A percentile compares a stretch with the other conserved stretches of the same genome.
These are phyloP conservation scores for Apostasia shenzhenica DNA, from an alignment of 106 monocot species.

Conservation along the genomic window DNA sequence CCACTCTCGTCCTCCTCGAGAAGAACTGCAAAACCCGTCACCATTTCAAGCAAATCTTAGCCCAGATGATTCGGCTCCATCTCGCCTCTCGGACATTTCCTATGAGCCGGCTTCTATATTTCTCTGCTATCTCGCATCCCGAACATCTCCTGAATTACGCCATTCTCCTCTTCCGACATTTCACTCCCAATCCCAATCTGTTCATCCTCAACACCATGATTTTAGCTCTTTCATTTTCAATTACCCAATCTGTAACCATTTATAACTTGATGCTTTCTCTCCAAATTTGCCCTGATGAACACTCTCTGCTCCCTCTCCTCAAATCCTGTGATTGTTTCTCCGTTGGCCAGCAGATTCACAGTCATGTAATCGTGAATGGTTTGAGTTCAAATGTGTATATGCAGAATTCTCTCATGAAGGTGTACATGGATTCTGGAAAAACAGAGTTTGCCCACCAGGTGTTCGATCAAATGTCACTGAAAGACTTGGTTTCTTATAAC, in stretches of 20 bases:
- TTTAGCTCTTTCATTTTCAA: slow-evolving; percentile 40
- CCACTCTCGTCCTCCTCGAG: slow-evolving; percentile 51
- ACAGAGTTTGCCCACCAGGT: slow-evolving; percentile 21
- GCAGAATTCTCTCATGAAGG: slow-evolving; percentile 53
- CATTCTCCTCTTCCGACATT: slow-evolving; percentile 47
- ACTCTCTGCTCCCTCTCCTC: slow-evolving; percentile 43
- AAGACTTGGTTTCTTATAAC: slow-evolving; percentile 45
- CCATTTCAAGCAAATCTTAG: slow-evolving; percentile 56
- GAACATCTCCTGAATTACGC: slow-evolving; percentile 17
- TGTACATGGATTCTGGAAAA: slow-evolving; percentile 33
- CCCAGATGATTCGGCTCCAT: slow-evolving; percentile 35
- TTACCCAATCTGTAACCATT: slow-evolving; percentile 1
- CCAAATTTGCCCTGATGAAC: slow-evolving; percentile 34
- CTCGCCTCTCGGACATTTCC: slow-evolving; percentile 45
- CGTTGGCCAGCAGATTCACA: slow-evolving; percentile 28
- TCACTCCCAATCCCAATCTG: slow-evolving; percentile 52
- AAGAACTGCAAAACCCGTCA: slow-evolving; percentile 17
- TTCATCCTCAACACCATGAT: slow-evolving; percentile 66
- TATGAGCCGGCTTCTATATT: slow-evolving; percentile 61
- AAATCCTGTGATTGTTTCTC: slow-evolving; percentile 16
- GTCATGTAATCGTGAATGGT: slow-evolving; percentile 36
- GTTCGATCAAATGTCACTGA: slow-evolving; percentile 22
- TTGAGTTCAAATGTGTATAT: slow-evolving; percentile 23
- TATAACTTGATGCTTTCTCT: slow-evolving; percentile 39
- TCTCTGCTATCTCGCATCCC: slow-evolving; percentile 36